Percentiles rank a stretch among this genome's conserved stretches.
These are phyloP conservation scores for Tetracentron sinense DNA, from an alignment of 164 flowering plant genomes.

Conservation along the genomic window DNA sequence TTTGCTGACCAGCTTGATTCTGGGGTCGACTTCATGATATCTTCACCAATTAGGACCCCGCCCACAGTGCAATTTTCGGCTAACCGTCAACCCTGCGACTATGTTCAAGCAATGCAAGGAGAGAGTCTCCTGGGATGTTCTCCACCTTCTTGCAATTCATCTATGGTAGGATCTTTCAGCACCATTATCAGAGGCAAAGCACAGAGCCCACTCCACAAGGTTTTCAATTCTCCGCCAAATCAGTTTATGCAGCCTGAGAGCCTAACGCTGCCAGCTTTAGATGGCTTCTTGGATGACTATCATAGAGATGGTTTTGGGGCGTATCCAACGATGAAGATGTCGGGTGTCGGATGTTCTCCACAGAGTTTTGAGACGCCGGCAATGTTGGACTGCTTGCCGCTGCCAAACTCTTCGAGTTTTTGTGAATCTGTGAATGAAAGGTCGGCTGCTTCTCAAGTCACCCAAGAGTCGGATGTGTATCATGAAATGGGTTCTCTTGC, in stretches of 20 bases:
- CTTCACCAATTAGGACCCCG: slow-evolving; percentile 45
- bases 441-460: slow-evolving; percentile 19
- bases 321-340: slow-evolving; percentile 14
- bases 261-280: slow-evolving; percentile 36
- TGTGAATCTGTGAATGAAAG: slow-evolving; percentile 24
- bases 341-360: slow-evolving; percentile 14
- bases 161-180: slow-evolving; percentile 31
- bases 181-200: slow-evolving; percentile 38
- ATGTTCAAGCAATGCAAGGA: too few relatives aligned
- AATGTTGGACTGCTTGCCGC: slow-evolving; percentile 25
- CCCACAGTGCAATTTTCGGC: slow-evolving; percentile 19
- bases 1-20: slow-evolving; percentile 51
- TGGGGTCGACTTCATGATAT: slow-evolving; percentile 51
- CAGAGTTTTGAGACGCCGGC: slow-evolving; percentile 30
- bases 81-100: too few relatives aligned
- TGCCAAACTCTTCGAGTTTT: slow-evolving; percentile 28
- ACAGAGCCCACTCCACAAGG: slow-evolving; percentile 49
- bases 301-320: slow-evolving; percentile 27
- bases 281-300: slow-evolving; percentile 40
- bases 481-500: slow-evolving; percentile 20
- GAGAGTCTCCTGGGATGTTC: slow-evolving; percentile 34
- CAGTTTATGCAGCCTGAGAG: slow-evolving; percentile 41
- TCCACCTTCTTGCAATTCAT: slow-evolving; percentile 29
- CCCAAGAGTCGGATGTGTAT: slow-evolving; percentile 27
- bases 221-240: slow-evolving; percentile 35